A percentile compares a stretch with the other conserved stretches of the same genome.
phyloP scores from a whole-genome alignment of 176 grass and related monocot genomes.

The Cymbopogon citratus region DNA sequence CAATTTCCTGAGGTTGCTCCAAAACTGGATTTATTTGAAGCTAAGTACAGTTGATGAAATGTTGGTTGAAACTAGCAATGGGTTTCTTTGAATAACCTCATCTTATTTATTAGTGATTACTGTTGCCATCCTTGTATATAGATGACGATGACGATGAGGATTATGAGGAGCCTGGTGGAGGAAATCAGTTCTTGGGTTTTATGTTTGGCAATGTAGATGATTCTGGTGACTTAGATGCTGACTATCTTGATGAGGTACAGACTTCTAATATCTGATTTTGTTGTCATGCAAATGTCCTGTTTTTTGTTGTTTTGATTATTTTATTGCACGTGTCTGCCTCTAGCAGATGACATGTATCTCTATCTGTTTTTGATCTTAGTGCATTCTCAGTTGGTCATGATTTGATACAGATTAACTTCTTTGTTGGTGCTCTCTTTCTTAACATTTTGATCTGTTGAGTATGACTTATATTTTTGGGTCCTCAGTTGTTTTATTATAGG shows the following conservation, averaged over 20 bases:
- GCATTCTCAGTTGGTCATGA: neutral
- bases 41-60: neutral
- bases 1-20: neutral
- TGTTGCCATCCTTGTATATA: slow-evolving; percentile 6
- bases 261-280: neutral
- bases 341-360: neutral
- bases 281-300: neutral
- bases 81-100: neutral
- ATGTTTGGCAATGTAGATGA: slow-evolving; percentile 99
- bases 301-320: slow-evolving; percentile 1
- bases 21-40: neutral
- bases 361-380: neutral
- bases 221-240: slow-evolving; percentile 85
- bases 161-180: slow-evolving; percentile 69
- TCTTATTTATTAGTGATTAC: neutral
- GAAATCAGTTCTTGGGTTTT: slow-evolving; percentile 80
- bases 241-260: slow-evolving; percentile 93
- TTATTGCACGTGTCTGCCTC: neutral
- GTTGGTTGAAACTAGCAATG: neutral
- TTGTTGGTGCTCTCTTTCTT: neutral
- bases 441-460: neutral
- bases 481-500: neutral
- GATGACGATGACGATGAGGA: slow-evolving; percentile 79
- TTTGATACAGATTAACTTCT: neutral
- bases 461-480: neutral